A percentile compares a stretch with the other conserved stretches of the same genome.
phyloP scores from a whole-genome alignment of 2,329 filamentous ascomycete species.

The Byssothecium circinans region DNA sequence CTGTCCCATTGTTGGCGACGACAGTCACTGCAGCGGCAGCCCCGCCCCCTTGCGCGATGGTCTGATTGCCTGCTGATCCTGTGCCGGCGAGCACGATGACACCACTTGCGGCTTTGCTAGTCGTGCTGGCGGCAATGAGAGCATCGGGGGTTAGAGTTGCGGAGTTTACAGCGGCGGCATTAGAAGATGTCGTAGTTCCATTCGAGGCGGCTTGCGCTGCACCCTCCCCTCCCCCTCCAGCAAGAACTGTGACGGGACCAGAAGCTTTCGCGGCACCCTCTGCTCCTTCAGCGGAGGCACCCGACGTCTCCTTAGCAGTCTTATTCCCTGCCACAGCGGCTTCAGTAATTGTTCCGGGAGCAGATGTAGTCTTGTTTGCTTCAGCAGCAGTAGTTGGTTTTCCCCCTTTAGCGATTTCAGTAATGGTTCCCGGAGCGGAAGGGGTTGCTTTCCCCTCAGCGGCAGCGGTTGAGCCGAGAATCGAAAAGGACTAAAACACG shows the following conservation, averaged over 20 bases:
- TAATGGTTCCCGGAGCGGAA: slow-evolving; percentile 7
- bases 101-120: slow-evolving; percentile 14
- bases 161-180: slow-evolving; percentile 16
- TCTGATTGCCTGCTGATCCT: neutral
- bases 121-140: slow-evolving; percentile 23
- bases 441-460: neutral
- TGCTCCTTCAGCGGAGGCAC: neutral
- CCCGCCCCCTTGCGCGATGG: neutral
- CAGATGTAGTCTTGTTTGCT: neutral
- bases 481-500: neutral
- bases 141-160: slow-evolving; percentile 24
- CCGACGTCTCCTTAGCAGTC: neutral
- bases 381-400: neutral
- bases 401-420: slow-evolving; percentile 4
- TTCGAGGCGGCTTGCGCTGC: slow-evolving; percentile 9
- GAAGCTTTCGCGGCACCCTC: neutral
- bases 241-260: neutral
- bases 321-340: neutral
- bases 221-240: slow-evolving; percentile 4
- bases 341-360: neutral
- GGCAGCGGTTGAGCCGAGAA: neutral
- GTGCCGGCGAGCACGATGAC: slow-evolving; percentile 22
- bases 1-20: slow-evolving; percentile 6
- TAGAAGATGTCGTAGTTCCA: slow-evolving; percentile 8
- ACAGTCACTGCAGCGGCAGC: slow-evolving; percentile 7